These are phyloP conservation scores for Nakazawaea populi DNA, from an alignment of 805 yeast genomes.

Conservation along the genomic window DNA sequence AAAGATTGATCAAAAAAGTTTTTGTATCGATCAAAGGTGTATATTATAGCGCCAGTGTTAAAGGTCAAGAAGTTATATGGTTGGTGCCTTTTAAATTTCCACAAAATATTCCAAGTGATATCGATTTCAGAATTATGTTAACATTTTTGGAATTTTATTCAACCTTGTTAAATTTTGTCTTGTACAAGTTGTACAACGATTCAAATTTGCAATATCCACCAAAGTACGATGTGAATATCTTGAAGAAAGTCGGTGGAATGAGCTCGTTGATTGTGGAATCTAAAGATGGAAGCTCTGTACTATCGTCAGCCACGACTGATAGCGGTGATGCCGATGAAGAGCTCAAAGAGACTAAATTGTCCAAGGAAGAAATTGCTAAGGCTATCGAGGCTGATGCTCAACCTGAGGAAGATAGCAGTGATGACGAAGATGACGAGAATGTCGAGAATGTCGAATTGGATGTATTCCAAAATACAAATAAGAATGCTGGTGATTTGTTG, in stretches of 20 bases:
- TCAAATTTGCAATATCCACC: conserved; percentile 90
- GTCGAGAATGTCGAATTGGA: conserved; percentile 55
- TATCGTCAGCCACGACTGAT: conserved; percentile 17
- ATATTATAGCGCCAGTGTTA: conserved; percentile 83
- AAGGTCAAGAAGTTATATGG: conserved; percentile 94
- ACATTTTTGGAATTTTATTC: conserved; percentile 95
- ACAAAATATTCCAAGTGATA: conserved; percentile 87
- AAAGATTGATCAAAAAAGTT: conserved; percentile 75
- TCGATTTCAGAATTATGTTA: conserved; percentile 94
- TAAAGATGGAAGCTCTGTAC: conserved; percentile 19
- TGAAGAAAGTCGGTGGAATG: conserved; percentile 87
- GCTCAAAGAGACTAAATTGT: conserved; percentile 30
- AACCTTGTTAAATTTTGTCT: conserved; percentile 81
- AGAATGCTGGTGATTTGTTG: conserved; percentile 62
- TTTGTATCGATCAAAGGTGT: conserved; percentile 97
- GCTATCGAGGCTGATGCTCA: conserved; percentile 52
- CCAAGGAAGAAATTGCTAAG: conserved; percentile 34
- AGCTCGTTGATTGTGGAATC: conserved; percentile 73
- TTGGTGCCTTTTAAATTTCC: conserved; percentile 96
- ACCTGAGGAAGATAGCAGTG: conserved; percentile 28
- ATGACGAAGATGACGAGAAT: conserved; percentile 30
- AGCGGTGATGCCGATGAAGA: conserved; percentile 12
- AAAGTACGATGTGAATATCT: conserved; percentile 60
- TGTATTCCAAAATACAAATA: conserved; percentile 59
- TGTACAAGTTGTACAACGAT: conserved; percentile 82